Percentiles rank a stretch among this genome's conserved stretches.
Evolutionary conservation across 192 early-diverging fungal genomes (phyloP).

Genomic region (Phycomyces blakesleeanus): DNA sequence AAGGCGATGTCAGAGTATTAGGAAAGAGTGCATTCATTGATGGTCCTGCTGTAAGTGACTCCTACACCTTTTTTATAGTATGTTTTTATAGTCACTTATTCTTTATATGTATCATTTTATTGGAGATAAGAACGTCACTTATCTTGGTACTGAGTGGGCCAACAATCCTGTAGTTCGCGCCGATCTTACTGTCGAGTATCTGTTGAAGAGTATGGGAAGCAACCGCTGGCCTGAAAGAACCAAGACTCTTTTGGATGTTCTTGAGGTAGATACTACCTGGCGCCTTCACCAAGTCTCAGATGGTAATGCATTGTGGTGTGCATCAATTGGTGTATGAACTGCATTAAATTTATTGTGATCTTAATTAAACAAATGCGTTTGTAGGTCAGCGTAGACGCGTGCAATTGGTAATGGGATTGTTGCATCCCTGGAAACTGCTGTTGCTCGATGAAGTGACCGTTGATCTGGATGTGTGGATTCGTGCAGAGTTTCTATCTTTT

Average conservation of each 20-base stretch:
- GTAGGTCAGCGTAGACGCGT: constrained; percentile 50
- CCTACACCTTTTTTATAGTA: neutral
- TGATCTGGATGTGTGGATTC: constrained; percentile 76
- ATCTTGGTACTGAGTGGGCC: constrained; percentile 81
- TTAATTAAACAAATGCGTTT: neutral
- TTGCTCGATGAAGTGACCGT: constrained; percentile 79
- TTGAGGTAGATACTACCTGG: constrained; percentile 66
- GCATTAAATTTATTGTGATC: neutral
- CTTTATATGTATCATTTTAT: constrained; percentile 2
- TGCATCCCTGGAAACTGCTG: constrained; percentile 65
- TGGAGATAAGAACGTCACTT: constrained; percentile 54
- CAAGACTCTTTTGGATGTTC: constrained; percentile 58
- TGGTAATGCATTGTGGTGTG: constrained; percentile 34
- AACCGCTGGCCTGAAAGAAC: constrained; percentile 55
- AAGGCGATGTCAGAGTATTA: constrained; percentile 49
- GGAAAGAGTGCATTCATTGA: constrained; percentile 68
- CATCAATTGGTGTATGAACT: constrained; percentile 24
- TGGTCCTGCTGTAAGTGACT: constrained; percentile 39
- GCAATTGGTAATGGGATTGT: constrained; percentile 71
- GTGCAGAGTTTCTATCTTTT: constrained; percentile 61
- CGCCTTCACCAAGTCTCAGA: constrained; percentile 70
- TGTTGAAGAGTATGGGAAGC: constrained; percentile 64
- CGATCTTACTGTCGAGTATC: constrained; percentile 61
- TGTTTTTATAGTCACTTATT: neutral
- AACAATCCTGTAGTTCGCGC: constrained; percentile 66